phyloP scores from a whole-genome alignment of 192 early-diverging fungal species.

The Linderina pennispora region DNA sequence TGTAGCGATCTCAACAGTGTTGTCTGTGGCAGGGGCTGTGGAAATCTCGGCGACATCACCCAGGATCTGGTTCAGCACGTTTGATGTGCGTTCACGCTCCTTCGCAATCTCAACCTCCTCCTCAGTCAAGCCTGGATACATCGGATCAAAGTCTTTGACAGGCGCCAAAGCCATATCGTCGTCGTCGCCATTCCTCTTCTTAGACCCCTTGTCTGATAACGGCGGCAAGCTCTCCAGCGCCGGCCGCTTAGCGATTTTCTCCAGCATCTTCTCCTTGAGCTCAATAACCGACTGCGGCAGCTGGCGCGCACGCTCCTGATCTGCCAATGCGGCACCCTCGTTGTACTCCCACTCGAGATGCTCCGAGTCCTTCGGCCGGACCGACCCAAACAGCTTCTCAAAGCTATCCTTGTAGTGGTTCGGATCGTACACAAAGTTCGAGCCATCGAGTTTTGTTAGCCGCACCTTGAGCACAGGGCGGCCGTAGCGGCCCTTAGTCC shows the following conservation, averaged over 20 bases:
- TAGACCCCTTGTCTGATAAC: too few relatives aligned
- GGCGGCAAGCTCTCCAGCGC: neutral
- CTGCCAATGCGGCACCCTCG: conserved; percentile 2
- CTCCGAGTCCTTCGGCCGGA: conserved; percentile 11
- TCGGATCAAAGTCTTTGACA: neutral
- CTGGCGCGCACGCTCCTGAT: conserved; percentile 18
- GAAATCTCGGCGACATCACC: too few relatives aligned
- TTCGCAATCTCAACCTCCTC: conserved; percentile 15
- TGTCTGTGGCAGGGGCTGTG: too few relatives aligned
- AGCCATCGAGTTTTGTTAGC: conserved; percentile 51
- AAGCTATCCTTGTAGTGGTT: conserved; percentile 59
- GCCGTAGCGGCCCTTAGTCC: conserved; percentile 65
- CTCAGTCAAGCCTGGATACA: conserved; percentile 2
- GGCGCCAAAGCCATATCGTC: too few relatives aligned
- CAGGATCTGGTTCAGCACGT: conserved; percentile 17
- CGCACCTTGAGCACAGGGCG: conserved; percentile 66
- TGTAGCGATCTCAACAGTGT: too few relatives aligned
- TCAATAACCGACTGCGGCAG: conserved; percentile 9
- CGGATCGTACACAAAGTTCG: conserved; percentile 60
- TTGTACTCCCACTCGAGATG: conserved; percentile 41
- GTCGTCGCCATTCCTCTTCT: neutral
- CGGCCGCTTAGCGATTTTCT: neutral
- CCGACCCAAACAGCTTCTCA: conserved; percentile 44
- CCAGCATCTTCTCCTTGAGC: neutral
- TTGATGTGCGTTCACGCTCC: conserved; percentile 33